Conservation (phyloP, 2,329 filamentous ascomycete genomes). For the Trichoderma sp. region DNA sequence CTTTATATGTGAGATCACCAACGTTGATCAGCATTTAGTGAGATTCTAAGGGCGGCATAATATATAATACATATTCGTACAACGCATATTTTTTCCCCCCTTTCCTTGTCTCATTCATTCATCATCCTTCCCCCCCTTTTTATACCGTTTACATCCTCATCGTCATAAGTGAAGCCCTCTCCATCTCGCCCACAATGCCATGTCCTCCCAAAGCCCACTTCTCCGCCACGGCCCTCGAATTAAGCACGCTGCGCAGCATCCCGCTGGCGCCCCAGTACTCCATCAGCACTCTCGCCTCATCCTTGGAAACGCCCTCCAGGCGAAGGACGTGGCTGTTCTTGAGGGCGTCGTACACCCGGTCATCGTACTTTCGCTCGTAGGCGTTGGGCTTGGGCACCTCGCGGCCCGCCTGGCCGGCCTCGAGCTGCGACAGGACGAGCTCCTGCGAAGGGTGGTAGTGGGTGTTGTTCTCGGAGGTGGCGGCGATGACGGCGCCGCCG, state of each 20-base stretch:
- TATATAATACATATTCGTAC: constrained; percentile 18
- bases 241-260: constrained; percentile 66
- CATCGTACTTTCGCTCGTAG: constrained; percentile 55
- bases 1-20: not conserved
- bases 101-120: not conserved
- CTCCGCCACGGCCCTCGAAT: constrained; percentile 69
- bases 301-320: constrained; percentile 66
- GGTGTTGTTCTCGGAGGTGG: constrained; percentile 69
- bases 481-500: constrained; percentile 74
- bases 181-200: constrained; percentile 82
- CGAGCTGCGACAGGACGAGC: constrained; percentile 59
- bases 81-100: constrained; percentile 4
- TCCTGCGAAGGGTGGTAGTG: constrained; percentile 64
- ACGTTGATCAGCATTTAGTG: not conserved
- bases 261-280: constrained; percentile 93
- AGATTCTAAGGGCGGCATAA: constrained; percentile 12
- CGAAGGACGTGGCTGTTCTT: constrained; percentile 51
- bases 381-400: constrained; percentile 46
- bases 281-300: constrained; percentile 75
- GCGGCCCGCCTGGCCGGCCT: constrained; percentile 40
- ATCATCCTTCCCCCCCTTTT: not conserved
- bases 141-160: constrained; percentile 41
- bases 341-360: constrained; percentile 52
- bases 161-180: constrained; percentile 58
- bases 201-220: constrained; percentile 81